phyloP scores from a whole-genome alignment of 179 eudicot genomes.

The Drosera spatulata region DNA sequence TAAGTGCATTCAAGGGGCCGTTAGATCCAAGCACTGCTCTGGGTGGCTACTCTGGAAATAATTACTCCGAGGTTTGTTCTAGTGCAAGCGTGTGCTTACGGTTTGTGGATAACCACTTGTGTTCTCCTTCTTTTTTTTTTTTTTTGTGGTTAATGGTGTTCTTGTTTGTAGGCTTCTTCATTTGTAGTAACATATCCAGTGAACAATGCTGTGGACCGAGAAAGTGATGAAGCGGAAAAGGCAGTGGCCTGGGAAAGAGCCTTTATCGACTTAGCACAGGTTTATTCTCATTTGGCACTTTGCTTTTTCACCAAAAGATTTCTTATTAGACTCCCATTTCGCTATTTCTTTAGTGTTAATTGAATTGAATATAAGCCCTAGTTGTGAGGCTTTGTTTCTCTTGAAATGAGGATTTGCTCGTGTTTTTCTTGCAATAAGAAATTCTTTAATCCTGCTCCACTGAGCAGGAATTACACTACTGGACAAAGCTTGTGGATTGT shows the following conservation, averaged over 20 bases:
- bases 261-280: conserved; percentile 88
- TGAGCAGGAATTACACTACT: too few species aligned
- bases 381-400: too few species aligned
- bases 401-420: too few species aligned
- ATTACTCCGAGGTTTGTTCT: conserved; percentile 72
- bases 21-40: conserved; percentile 95
- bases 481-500: too few species aligned
- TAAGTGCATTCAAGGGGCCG: conserved; percentile 97
- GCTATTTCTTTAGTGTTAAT: too few species aligned
- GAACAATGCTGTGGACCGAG: conserved; percentile 73
- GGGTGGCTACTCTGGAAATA: conserved; percentile 91
- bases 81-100: neutral
- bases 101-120: too few species aligned
- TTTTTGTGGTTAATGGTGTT: conserved; percentile 10
- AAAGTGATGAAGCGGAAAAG: conserved; percentile 55
- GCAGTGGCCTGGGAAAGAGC: conserved; percentile 96
- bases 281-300: conserved; percentile 13
- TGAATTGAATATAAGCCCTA: too few species aligned
- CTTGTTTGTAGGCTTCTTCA: conserved; percentile 76
- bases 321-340: too few species aligned
- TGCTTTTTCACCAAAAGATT: too few species aligned
- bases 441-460: too few species aligned
- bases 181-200: conserved; percentile 94
- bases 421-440: too few species aligned
- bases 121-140: too few species aligned